Base-by-base conservation (phyloP, 129 eudicot genomes). In the Apium graveolens region DNA sequence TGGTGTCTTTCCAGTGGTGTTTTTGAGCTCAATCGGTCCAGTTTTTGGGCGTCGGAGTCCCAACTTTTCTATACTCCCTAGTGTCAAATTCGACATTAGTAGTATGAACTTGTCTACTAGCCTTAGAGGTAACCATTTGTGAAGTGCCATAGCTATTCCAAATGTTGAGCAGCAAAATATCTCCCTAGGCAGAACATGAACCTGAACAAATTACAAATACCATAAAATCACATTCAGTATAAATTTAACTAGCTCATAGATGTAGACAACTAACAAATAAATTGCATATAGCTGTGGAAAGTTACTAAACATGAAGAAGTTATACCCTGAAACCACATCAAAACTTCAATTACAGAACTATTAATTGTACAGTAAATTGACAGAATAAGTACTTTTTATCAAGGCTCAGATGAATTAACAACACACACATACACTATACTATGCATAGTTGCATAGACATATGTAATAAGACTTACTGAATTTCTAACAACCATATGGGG, bases 401-500 rank as follows among this genome's bases (percentile, higher is more conserved):
- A 18, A 70, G 4, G 5, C n/a, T 10, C 5, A 16, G 41, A 69
- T 32, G 41, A 18, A 4, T n/a, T n/a, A n/a, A n/a, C n/a, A n/a
- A 35, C 18, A 10, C 20, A 29, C 7, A 12, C 39, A 66, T 1
- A 66, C 17, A 32, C 6, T 16, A 9, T 12, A 38, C 5, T 32
- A 10, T 34, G 42, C 26, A 70, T 35, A 41, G n/a, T n/a, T n/a
- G n/a, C n/a, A n/a, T n/a, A n/a, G n/a, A n/a, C 20, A 10, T 0
- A 71, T 39, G 29, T 4, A 72, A 39, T 18, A 38, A 12, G 31
- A 39, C 98, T 91, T 89, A 94, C 98, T 45, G 97, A 85, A 83
- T 89, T 94, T 82, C 98, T 84, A 84, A 90, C 98, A 49, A 94
- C 98, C 91, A 94, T 77, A 82, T 84, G 84, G 51, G 98, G 97